These are phyloP conservation scores for Azolla pinnata DNA, from an alignment of 75 land plant genomes.

Conservation along the genomic window DNA sequence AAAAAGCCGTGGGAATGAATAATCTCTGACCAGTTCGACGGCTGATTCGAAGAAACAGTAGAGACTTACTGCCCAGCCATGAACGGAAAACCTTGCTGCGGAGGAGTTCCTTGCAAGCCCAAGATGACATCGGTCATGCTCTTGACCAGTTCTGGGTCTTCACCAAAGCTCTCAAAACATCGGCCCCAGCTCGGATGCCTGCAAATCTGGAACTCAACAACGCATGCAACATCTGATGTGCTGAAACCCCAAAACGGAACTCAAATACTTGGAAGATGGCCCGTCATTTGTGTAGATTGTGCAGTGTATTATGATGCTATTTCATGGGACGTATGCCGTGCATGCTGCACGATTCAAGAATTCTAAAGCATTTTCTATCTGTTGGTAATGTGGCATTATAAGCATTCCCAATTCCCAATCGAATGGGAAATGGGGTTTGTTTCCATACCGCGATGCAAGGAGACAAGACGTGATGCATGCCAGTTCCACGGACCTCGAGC, in stretches of 20 bases:
- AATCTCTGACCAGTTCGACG: background rate
- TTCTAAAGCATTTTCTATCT: no score
- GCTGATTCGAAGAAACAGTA: background rate
- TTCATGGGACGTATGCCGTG: no score
- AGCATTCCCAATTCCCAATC: background rate
- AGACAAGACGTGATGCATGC: constrained; percentile 41
- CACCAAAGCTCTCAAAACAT: constrained; percentile 40
- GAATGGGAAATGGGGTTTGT: no score
- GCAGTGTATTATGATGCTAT: no score
- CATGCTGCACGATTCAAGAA: no score
- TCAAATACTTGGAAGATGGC: no score
- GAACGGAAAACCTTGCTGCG: constrained; percentile 5
- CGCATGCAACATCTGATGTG: no score
- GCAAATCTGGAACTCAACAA: no score
- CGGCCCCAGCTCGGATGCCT: constrained; percentile 39
- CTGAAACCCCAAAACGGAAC: no score
- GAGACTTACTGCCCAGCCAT: background rate
- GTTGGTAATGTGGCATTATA: no score
- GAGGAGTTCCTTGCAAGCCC: constrained; percentile 17
- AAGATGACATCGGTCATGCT: constrained; percentile 22
- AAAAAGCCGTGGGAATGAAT: no score
- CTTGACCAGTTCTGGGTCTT: constrained; percentile 28
- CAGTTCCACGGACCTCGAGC: constrained; percentile 55
- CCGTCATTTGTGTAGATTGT: no score
- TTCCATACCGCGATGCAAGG: constrained; percentile 30